These are phyloP conservation scores for Micromonas pusilla DNA, from an alignment of 139 green algal genomes.

Conservation along the genomic window DNA sequence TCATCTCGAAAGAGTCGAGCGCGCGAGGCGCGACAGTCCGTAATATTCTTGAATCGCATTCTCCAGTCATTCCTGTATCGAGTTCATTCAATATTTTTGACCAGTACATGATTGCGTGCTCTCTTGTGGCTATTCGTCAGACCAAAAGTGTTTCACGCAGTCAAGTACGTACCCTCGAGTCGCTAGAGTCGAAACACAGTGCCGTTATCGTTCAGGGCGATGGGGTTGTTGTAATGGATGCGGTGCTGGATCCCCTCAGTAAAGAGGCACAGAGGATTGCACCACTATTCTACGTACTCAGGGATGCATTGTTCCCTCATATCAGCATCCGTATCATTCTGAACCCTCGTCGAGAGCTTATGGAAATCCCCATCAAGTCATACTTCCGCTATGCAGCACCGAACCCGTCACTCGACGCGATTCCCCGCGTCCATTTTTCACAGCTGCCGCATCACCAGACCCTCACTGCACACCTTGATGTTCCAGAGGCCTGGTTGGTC, in stretches of 20 bases:
- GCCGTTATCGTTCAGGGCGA: slow-evolving; percentile 2
- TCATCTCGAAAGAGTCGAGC: neutral
- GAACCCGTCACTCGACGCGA: neutral
- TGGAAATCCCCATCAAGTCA: slow-evolving; percentile 77
- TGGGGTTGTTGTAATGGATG: slow-evolving; percentile 35
- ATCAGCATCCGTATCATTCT: slow-evolving; percentile 35
- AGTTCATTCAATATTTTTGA: too few species aligned
- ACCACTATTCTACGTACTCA: slow-evolving; percentile 43
- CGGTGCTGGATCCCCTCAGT: slow-evolving; percentile 46
- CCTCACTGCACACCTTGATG: slow-evolving; percentile 86
- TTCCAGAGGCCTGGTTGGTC: slow-evolving; percentile 88
- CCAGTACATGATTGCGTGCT: too few species aligned
- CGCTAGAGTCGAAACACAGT: neutral
- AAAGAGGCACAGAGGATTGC: slow-evolving; percentile 41
- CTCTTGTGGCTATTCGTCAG: neutral
- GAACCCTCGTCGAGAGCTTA: slow-evolving; percentile 40
- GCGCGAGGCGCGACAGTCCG: neutral
- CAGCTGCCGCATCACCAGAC: slow-evolving; percentile 42
- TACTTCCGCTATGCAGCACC: slow-evolving; percentile 76
- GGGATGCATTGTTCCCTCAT: slow-evolving; percentile 40
- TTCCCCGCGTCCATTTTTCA: neutral
- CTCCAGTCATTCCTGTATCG: neutral
- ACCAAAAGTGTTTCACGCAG: neutral
- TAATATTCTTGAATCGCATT: neutral
- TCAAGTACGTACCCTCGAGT: neutral